Conservation (phyloP, 257 asterid species). For the Avicennia marina region DNA sequence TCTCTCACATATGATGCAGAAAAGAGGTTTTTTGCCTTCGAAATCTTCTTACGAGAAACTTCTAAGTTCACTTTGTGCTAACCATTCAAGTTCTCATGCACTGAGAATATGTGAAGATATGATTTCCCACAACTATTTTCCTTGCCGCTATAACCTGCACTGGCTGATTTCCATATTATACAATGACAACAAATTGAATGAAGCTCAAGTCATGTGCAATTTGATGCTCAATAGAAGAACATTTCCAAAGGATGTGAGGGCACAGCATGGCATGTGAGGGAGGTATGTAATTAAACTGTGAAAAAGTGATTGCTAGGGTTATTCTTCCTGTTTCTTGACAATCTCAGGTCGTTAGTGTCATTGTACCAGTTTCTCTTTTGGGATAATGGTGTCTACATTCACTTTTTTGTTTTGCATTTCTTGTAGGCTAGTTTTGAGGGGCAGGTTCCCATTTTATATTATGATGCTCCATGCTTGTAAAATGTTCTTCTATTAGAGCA, state of each 20-base stretch:
- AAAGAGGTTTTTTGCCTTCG: constrained; percentile 52
- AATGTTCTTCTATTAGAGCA: neutral
- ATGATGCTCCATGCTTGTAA: neutral
- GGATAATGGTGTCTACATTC: neutral
- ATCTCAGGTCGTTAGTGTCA: too few relatives aligned
- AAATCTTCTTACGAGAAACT: constrained; percentile 42
- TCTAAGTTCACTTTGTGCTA: constrained; percentile 38
- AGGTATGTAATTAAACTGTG: neutral
- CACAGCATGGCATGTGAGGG: neutral
- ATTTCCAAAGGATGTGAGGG: neutral
- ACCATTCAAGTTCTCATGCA: constrained; percentile 31
- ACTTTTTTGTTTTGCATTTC: neutral
- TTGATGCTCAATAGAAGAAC: constrained; percentile 21
- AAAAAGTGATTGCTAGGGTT: neutral
- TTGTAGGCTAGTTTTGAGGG: too few relatives aligned
- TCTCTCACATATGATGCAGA: constrained; percentile 40
- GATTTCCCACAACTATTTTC: constrained; percentile 38
- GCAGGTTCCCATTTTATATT: neutral
- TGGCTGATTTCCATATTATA: constrained; percentile 28
- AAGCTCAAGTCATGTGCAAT: constrained; percentile 23
- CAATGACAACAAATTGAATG: constrained; percentile 27
- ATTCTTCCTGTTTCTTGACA: neutral
- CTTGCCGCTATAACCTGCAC: constrained; percentile 35
- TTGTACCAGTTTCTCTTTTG: neutral
- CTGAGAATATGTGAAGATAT: constrained; percentile 50